These are phyloP conservation scores for Dryas drummondii DNA, from an alignment of 306 rosid species.

Conservation along the genomic window DNA sequence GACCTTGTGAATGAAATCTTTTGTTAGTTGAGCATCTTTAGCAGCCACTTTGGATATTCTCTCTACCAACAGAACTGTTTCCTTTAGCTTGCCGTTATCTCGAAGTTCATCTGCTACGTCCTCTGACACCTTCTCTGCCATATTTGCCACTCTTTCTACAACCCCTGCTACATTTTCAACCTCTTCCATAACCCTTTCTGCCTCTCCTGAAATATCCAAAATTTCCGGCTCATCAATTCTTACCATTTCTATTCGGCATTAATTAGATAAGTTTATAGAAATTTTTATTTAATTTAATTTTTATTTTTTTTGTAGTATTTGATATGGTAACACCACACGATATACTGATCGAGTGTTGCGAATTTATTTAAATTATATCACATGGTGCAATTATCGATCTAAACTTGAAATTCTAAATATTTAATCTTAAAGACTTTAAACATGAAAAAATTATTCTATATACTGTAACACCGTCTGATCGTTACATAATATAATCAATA, in stretches of 20 bases:
- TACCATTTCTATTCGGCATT: not conserved
- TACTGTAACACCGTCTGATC: no score
- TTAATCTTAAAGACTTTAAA: no score
- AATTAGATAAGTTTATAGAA: not conserved
- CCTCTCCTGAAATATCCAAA: constrained; percentile 36
- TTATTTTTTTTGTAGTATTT: no score
- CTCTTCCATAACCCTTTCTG: constrained; percentile 51
- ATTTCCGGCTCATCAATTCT: not conserved
- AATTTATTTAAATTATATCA: no score
- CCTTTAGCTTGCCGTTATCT: constrained; percentile 37
- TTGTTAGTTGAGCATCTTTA: constrained; percentile 54
- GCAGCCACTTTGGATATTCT: constrained; percentile 41
- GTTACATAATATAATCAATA: no score
- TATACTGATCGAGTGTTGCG: no score
- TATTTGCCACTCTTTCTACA: constrained; percentile 47
- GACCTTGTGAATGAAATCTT: constrained; percentile 62
- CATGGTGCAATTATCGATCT: no score
- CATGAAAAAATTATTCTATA: no score
- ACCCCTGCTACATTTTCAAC: constrained; percentile 46
- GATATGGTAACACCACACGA: no score
- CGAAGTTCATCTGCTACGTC: constrained; percentile 50
- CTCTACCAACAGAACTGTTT: constrained; percentile 46
- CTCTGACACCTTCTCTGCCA: constrained; percentile 47
- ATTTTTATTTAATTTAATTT: no score
- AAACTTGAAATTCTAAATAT: no score